phyloP scores from a whole-genome alignment of 805 yeast species.

The Barnettozyma siamensis region DNA sequence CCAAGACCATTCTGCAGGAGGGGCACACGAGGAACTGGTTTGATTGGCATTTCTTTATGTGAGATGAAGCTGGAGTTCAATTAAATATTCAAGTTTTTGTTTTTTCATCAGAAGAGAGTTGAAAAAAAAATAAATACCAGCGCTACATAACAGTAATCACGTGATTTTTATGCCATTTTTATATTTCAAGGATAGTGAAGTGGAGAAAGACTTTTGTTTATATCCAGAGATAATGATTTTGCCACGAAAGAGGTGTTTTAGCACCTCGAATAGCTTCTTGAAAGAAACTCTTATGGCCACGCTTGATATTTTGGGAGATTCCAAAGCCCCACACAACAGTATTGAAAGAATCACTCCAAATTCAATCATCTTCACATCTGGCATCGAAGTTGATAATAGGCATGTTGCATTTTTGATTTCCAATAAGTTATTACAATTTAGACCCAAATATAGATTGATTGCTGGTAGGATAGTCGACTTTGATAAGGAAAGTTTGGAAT shows the following conservation, averaged over 20 bases:
- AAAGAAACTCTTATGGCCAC: conserved; percentile 29
- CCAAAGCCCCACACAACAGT: conserved; percentile 42
- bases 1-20: conserved; percentile 72
- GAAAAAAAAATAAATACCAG: background rate
- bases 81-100: background rate
- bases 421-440: conserved; percentile 58
- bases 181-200: too few relatives aligned
- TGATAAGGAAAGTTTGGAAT: conserved; percentile 35
- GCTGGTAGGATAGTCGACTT: conserved; percentile 53
- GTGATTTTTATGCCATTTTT: background rate
- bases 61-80: too few relatives aligned
- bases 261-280: background rate
- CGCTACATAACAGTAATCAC: background rate
- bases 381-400: conserved; percentile 37
- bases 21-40: conserved; percentile 53
- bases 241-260: conserved; percentile 1
- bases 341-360: conserved; percentile 45
- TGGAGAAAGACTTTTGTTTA: too few relatives aligned
- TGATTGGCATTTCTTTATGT: conserved; percentile 40
- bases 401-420: conserved; percentile 45
- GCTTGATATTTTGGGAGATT: conserved; percentile 39
- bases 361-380: conserved; percentile 56
- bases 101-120: background rate
- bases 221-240: background rate
- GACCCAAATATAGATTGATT: conserved; percentile 30